Evolutionary conservation across 2,329 filamentous ascomycete species (phyloP), one percentile per base, ranked within the genome.

Genomic region (Cordyceps javanica): DNA sequence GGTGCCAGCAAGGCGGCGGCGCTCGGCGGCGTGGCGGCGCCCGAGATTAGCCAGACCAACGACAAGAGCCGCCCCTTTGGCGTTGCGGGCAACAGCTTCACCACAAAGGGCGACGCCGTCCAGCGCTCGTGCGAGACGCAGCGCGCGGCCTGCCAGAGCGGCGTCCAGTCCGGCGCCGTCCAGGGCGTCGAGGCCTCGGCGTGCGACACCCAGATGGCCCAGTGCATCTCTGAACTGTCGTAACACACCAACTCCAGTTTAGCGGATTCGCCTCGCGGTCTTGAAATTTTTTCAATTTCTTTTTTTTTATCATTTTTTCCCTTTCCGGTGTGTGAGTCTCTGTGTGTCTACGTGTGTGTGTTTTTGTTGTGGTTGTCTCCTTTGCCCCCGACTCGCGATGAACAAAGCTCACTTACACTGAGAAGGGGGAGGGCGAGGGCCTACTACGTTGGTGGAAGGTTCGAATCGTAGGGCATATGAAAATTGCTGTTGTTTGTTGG

Each of bases 61-160:
- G 70, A 81, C 64, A 59, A 69, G 23, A 65, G 68, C 57, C 77
- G 83, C 32, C 81, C 82, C 57, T 86, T 86, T 69, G 62, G 68
- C 23, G 80, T 85, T 59, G 79, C 81, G 63, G 80, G 79, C 50
- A 73, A 75, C 72, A 83, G 75, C 38, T 87, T 88, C 66, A 78
- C 79, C 39, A 80, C 80, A 66, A 67, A 80, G 62, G 71, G 67
- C 3, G 80, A 78, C 10, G 85, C 85, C 21, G 70, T 80, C 41
- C 78, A 85, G 69, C 76, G 85, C 48, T 79, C 82, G 36, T 88
- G 85, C 66, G 78, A 83, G 60, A 78, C 85, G 59, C 82, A 87
- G 72, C 80, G 83, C 72, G 87, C 86, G 64, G 70, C 68, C 3
- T 88, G 85, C 65, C 73, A 79, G 13, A 72, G 83, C 61, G 77